Conservation (phyloP, 768 basidiomycete genomes). For the Thelephora aurantiotincta region DNA sequence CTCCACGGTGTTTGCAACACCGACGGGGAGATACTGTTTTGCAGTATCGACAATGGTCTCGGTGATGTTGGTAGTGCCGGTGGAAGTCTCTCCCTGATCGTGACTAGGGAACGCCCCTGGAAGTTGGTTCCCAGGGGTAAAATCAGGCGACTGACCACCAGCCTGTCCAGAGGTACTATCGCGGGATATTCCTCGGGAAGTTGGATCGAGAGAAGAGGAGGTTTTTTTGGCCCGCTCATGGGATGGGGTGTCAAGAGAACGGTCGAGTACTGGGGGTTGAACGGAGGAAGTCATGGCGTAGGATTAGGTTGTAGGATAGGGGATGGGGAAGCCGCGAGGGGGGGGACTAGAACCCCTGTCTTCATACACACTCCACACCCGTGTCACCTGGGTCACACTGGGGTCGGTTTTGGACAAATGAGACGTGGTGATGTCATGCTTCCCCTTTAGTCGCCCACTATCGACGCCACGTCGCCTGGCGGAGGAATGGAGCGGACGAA, state of each 20-base stretch:
- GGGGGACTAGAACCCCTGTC: no score
- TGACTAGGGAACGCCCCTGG: conserved; percentile 9
- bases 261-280: background rate
- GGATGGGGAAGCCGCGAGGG: conserved; percentile 26
- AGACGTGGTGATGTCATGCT: no score
- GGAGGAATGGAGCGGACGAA: no score
- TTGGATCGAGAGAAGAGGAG: conserved; percentile 10
- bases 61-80: conserved; percentile 2
- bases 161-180: background rate
- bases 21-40: conserved; percentile 10
- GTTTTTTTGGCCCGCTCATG: conserved; percentile 11
- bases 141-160: background rate
- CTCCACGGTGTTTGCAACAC: conserved; percentile 12
- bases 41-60: conserved; percentile 8
- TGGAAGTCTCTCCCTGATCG: background rate
- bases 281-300: no score
- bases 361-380: background rate
- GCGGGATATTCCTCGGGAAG: background rate
- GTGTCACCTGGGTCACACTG: background rate
- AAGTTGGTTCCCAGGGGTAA: conserved; percentile 5
- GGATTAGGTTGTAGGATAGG: no score
- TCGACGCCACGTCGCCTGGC: no score
- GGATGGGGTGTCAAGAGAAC: conserved; percentile 5
- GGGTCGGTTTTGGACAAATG: background rate
- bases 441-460: no score